A percentile compares a stretch with the other conserved stretches of the same genome.
Evolutionary conservation across 2,329 filamentous ascomycete species (phyloP).

Genomic region (Colletotrichum orchidophilum): DNA sequence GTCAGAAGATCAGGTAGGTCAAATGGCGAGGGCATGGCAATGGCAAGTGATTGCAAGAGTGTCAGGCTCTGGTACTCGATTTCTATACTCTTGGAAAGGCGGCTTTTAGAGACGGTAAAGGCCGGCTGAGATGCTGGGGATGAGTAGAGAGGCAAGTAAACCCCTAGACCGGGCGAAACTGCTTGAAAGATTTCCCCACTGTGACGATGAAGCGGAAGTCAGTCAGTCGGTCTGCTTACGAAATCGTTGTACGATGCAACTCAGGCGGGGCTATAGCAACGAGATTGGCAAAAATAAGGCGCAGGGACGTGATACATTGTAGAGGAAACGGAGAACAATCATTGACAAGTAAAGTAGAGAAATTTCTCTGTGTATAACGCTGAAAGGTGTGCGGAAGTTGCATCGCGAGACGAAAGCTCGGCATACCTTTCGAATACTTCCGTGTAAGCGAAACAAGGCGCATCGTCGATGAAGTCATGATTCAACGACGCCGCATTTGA

Average conservation of each 20-base stretch:
- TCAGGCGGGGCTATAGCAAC: background rate
- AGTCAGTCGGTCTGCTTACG: background rate
- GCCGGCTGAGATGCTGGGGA: constrained; percentile 33
- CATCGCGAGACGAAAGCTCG: background rate
- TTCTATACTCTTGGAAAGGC: constrained; percentile 34
- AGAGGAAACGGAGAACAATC: background rate
- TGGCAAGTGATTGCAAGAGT: constrained; percentile 51
- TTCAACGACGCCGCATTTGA: background rate
- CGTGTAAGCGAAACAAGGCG: constrained; percentile 19
- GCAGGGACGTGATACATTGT: no score
- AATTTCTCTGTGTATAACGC: background rate
- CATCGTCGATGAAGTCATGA: constrained; percentile 18
- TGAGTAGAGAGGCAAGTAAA: constrained; percentile 37
- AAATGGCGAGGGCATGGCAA: constrained; percentile 43
- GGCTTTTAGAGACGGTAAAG: constrained; percentile 42
- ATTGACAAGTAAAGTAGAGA: background rate
- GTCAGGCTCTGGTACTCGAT: constrained; percentile 46
- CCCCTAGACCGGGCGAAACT: constrained; percentile 41
- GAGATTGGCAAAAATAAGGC: no score
- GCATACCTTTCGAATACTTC: constrained; percentile 39
- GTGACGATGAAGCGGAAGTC: background rate
- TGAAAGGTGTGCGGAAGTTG: no score
- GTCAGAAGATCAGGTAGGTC: constrained; percentile 38
- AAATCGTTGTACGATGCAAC: background rate
- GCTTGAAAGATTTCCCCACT: constrained; percentile 40